phyloP scores from a whole-genome alignment of 2,329 filamentous ascomycete species.

The Sporothrix pallida region DNA sequence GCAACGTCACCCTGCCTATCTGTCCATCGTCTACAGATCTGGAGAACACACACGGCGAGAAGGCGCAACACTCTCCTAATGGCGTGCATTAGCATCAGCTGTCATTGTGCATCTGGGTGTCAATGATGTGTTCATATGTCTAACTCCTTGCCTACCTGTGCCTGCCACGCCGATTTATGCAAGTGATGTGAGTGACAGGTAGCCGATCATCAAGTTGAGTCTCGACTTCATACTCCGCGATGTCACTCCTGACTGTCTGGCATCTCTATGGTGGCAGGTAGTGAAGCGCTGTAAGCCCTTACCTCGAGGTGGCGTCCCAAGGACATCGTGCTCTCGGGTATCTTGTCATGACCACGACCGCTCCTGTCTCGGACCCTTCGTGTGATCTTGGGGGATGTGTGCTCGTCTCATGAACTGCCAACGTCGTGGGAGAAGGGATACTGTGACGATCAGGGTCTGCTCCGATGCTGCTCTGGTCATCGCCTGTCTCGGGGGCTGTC shows the following conservation, averaged over 20 bases:
- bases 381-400: too few species aligned
- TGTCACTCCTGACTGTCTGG: too few species aligned
- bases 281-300: not conserved
- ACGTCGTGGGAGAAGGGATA: not conserved
- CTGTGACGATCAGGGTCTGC: not conserved
- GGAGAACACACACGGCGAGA: not conserved
- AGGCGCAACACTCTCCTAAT: not conserved
- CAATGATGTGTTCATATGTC: too few species aligned
- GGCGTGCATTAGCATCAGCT: constrained; percentile 22
- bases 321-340: not conserved
- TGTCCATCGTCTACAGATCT: not conserved
- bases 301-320: not conserved
- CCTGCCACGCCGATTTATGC: not conserved
- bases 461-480: not conserved
- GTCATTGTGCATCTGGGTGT: not conserved
- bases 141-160: not conserved
- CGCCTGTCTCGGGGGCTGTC: not conserved
- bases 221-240: too few species aligned
- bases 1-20: not conserved
- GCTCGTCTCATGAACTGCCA: not conserved
- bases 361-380: constrained; percentile 6
- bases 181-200: not conserved
- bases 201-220: not conserved
- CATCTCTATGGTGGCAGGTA: not conserved
- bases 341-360: not conserved